Evolutionary conservation across 768 basidiomycete genomes (phyloP).

Genomic region (Hericium alpestre): DNA sequence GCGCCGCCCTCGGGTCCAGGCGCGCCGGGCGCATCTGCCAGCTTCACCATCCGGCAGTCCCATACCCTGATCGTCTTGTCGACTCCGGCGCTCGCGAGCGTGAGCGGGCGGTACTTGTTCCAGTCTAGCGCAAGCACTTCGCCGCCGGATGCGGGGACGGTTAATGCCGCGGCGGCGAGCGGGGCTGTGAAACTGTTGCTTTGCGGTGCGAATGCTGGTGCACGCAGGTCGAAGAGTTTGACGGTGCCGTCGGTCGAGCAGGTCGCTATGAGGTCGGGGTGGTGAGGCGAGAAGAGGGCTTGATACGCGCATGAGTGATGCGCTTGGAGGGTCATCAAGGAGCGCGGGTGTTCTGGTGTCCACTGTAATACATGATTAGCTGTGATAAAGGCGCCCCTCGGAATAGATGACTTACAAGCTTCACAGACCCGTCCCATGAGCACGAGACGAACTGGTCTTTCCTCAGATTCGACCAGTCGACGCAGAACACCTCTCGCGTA

Average conservation of each 20-base stretch:
- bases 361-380: constrained; percentile 42
- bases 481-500: constrained; percentile 80
- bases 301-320: constrained; percentile 83
- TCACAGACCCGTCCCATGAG: constrained; percentile 87
- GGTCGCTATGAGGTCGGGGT: constrained; percentile 69
- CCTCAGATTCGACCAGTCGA: constrained; percentile 92
- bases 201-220: constrained; percentile 44
- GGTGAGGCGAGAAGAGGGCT: constrained; percentile 86
- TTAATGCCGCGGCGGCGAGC: constrained; percentile 59
- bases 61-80: constrained; percentile 70
- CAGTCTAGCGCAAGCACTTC: constrained; percentile 81
- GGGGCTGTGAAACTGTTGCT: constrained; percentile 55
- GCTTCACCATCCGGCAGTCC: constrained; percentile 80
- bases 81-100: constrained; percentile 70
- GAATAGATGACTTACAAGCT: constrained; percentile 51
- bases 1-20: constrained; percentile 19
- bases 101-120: constrained; percentile 82
- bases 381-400: not conserved
- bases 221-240: constrained; percentile 70
- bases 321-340: constrained; percentile 72
- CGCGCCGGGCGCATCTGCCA: constrained; percentile 26
- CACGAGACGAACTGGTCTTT: constrained; percentile 82
- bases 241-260: constrained; percentile 83
- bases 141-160: constrained; percentile 64
- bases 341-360: constrained; percentile 73